These are phyloP conservation scores for Blastocystis hominis DNA, from an alignment of 352 stramenopile species.

Conservation along the genomic window DNA sequence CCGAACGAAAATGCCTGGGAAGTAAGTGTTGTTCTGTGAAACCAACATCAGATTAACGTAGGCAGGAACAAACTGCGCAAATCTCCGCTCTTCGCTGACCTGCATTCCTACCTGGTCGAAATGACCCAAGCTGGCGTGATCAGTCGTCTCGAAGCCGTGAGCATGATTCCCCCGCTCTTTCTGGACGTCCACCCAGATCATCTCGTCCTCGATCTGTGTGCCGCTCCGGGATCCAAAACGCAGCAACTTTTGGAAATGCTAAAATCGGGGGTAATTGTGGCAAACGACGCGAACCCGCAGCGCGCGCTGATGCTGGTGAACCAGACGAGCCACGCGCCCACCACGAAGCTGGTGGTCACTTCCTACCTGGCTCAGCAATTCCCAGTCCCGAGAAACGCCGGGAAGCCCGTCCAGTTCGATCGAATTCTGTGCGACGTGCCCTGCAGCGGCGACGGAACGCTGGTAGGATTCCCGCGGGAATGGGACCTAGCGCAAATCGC, in stretches of 20 bases:
- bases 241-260: constrained; percentile 88
- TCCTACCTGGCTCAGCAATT: constrained; percentile 87
- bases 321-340: constrained; percentile 66
- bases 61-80: constrained; percentile 63
- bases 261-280: constrained; percentile 76
- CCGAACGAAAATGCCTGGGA: constrained; percentile 73
- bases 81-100: constrained; percentile 79
- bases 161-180: constrained; percentile 94
- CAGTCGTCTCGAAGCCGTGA: constrained; percentile 92
- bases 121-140: constrained; percentile 83
- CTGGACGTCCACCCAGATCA: constrained; percentile 76
- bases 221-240: constrained; percentile 95
- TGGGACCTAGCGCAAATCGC: constrained; percentile 79
- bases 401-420: constrained; percentile 68
- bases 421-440: constrained; percentile 93
- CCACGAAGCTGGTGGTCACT: constrained; percentile 83
- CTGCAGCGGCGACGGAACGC: constrained; percentile 91
- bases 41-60: constrained; percentile 66
- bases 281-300: constrained; percentile 90
- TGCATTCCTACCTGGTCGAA: constrained; percentile 88
- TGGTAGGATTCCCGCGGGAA: constrained; percentile 60
- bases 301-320: constrained; percentile 96
- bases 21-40: neutral
- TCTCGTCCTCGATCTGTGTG: constrained; percentile 86
- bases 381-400: constrained; percentile 68